Evolutionary conservation across 1,139 yeast species (phyloP).

Genomic region (Lodderomyces margitis): DNA sequence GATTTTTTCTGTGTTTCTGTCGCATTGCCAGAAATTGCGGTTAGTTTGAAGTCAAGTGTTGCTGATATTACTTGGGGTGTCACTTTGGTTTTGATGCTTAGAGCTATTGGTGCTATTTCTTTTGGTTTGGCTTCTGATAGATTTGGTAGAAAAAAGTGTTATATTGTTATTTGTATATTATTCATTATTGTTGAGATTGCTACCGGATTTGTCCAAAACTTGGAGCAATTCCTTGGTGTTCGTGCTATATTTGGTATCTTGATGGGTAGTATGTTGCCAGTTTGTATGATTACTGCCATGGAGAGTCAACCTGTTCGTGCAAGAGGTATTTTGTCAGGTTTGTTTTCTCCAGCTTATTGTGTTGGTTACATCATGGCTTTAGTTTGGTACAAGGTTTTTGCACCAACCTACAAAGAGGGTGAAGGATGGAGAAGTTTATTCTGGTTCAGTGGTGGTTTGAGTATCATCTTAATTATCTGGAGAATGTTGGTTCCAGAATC

Average conservation of each 20-base stretch:
- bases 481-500: slow-evolving; percentile 36
- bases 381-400: slow-evolving; percentile 47
- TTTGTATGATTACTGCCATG: slow-evolving; percentile 30
- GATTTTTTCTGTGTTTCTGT: slow-evolving; percentile 73
- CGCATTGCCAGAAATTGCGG: slow-evolving; percentile 56
- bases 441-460: slow-evolving; percentile 73
- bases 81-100: slow-evolving; percentile 72
- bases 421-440: slow-evolving; percentile 71
- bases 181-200: slow-evolving; percentile 66
- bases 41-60: slow-evolving; percentile 45
- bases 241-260: slow-evolving; percentile 39
- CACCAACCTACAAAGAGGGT: slow-evolving; percentile 52
- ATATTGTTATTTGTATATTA: slow-evolving; percentile 49
- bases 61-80: slow-evolving; percentile 75
- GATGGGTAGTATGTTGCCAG: slow-evolving; percentile 41
- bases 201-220: slow-evolving; percentile 67
- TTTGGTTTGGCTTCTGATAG: slow-evolving; percentile 68
- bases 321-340: slow-evolving; percentile 36
- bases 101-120: slow-evolving; percentile 76
- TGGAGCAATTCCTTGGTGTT: slow-evolving; percentile 65
- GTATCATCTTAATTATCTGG: slow-evolving; percentile 34
- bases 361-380: slow-evolving; percentile 39
- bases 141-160: slow-evolving; percentile 74
- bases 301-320: slow-evolving; percentile 37
- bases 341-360: slow-evolving; percentile 40